Base-by-base conservation (phyloP, 2,329 filamentous ascomycete species). In the Pestalotiopsis sp. region DNA sequence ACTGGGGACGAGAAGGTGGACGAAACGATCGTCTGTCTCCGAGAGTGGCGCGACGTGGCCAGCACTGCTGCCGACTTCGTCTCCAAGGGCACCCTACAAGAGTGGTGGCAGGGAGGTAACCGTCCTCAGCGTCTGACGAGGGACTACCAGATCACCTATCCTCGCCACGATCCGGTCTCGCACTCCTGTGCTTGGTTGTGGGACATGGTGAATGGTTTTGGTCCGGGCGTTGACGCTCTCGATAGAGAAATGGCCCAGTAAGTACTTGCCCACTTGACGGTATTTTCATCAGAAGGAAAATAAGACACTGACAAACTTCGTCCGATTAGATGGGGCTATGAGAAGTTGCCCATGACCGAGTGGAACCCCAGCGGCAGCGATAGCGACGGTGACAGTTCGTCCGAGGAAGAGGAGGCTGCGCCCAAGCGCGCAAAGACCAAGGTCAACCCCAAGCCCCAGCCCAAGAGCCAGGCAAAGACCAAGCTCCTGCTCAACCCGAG, bases 21-120 rank as follows among this genome's bases (percentile, higher is more conserved):
- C 49, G 41, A 64, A 25, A n/a, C 39, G 5, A 27, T 64, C 45
- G 1, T 27, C 5, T n/a, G 27, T 59, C 25, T 63, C 25, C 58
- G 38, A 17, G 25, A 63, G 39, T 67, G 66, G 66, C 66, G 66
- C 2, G 58, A 52, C 31, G 58, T 36, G 7, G 31, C 57, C 4
- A 27, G 31, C 39, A 38, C 36, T 3, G 25, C 20, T 4, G 62
- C 62, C 27, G n/a, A 63, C 12, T 3, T 14, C 2, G 45, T 12
- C 27, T n/a, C 64, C 11, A 39, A 57, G 12, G 23, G n/a, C 11
- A n/a, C 23, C 17, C 38, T 63, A 9, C 38, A 36, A 4, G 66
- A 68, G 66, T 13, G 57, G 11, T 68, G 66, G 66, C n/a, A 20
- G 2, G 59, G 45, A 2, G 58, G 66, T 1, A 68, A 41, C 4